A percentile compares a stretch with the other conserved stretches of the same genome.
phyloP scores from a whole-genome alignment of 345 rosid genomes.

The Eucalyptus marginata region DNA sequence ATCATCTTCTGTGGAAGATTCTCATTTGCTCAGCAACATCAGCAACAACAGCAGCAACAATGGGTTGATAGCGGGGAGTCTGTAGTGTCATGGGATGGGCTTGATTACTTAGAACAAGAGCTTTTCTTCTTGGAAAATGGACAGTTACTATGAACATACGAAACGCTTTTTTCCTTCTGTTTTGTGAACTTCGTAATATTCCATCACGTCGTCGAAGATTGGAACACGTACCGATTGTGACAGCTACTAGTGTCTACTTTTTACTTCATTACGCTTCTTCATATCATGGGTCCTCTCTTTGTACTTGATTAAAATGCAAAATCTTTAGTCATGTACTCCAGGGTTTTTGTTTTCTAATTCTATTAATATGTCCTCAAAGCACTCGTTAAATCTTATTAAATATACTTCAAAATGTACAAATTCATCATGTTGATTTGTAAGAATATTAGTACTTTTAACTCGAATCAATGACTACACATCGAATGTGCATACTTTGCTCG shows the following conservation, averaged over 20 bases:
- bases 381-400: not conserved
- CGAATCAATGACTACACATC: not conserved
- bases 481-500: not conserved
- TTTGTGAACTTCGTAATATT: not conserved
- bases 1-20: not conserved
- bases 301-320: not conserved
- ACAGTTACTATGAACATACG: not conserved
- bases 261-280: not conserved
- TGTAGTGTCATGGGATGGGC: conserved; percentile 49
- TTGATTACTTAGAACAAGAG: conserved; percentile 28
- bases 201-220: not conserved
- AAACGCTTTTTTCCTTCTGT: not conserved
- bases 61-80: conserved; percentile 56
- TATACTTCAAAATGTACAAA: not conserved
- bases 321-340: not conserved
- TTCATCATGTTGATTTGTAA: not conserved
- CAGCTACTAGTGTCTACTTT: not conserved
- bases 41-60: conserved; percentile 21
- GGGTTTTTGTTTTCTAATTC: not conserved
- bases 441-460: not conserved
- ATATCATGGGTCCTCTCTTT: not conserved
- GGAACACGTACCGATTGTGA: not conserved
- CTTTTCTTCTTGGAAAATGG: not conserved
- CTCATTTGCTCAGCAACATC: conserved; percentile 8
- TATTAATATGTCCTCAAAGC: not conserved